A percentile compares a stretch with the other conserved stretches of the same genome.
phyloP scores from a whole-genome alignment of 805 yeast genomes.

The Pichia ethanolica region DNA sequence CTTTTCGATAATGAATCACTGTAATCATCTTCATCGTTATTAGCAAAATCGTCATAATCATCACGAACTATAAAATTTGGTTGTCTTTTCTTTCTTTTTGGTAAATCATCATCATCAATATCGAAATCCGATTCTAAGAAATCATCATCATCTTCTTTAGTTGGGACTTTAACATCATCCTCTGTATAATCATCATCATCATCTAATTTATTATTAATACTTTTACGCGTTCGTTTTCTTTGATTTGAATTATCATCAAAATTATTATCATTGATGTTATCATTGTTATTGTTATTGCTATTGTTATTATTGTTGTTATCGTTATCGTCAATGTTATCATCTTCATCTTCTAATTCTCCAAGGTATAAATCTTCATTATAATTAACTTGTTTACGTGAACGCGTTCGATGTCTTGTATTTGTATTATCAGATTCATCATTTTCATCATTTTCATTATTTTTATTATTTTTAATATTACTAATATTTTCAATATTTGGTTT shows the following conservation, averaged over 20 bases:
- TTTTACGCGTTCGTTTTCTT: neutral
- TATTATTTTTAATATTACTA: slow-evolving; percentile 10
- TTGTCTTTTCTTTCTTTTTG: slow-evolving; percentile 7
- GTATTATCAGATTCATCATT: slow-evolving; percentile 13
- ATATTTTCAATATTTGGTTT: neutral
- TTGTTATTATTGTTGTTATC: neutral
- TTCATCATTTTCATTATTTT: slow-evolving; percentile 12
- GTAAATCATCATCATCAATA: neutral
- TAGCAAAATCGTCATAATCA: slow-evolving; percentile 14
- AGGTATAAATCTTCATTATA: slow-evolving; percentile 28
- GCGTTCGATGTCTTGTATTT: slow-evolving; percentile 18
- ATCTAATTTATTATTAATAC: neutral
- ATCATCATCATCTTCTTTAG: slow-evolving; percentile 7
- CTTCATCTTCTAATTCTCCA: slow-evolving; percentile 21
- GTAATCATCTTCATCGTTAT: neutral
- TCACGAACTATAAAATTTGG: slow-evolving; percentile 14
- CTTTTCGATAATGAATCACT: neutral
- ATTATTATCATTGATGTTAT: neutral
- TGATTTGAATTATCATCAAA: too few species aligned
- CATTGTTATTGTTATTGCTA: neutral
- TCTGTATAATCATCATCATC: slow-evolving; percentile 9
- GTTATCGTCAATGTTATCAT: neutral
- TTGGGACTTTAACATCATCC: slow-evolving; percentile 1
- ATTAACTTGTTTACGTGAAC: slow-evolving; percentile 26
- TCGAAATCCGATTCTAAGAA: slow-evolving; percentile 5